Conservation (phyloP, 108 stramenopile genomes). For the Stephanodiscus triporus region DNA sequence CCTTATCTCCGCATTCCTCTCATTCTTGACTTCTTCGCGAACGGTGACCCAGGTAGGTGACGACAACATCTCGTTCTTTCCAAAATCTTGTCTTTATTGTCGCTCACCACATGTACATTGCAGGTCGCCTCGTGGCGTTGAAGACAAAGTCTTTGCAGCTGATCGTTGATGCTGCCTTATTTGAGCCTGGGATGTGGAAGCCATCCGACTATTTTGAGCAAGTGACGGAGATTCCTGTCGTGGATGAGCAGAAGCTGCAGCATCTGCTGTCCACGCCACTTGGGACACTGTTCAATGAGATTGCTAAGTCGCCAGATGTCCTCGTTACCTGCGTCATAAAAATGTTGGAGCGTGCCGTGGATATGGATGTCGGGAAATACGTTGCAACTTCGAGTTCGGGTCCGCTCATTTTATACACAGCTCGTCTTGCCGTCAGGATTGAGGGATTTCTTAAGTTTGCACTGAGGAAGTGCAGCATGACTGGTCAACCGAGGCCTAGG, state of each 20-base stretch:
- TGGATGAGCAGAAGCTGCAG: constrained; percentile 77
- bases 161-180: constrained; percentile 93
- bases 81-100: neutral
- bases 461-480: constrained; percentile 71
- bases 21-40: constrained; percentile 95
- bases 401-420: constrained; percentile 93
- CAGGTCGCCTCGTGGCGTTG: constrained; percentile 79
- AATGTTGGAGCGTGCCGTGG: constrained; percentile 91
- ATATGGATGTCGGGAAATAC: constrained; percentile 94
- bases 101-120: neutral
- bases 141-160: constrained; percentile 89
- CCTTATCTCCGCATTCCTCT: constrained; percentile 97
- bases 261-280: constrained; percentile 85
- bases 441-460: constrained; percentile 93
- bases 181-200: constrained; percentile 95
- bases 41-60: constrained; percentile 76
- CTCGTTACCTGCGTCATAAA: constrained; percentile 83
- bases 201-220: constrained; percentile 77
- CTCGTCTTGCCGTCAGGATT: constrained; percentile 94
- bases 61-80: neutral
- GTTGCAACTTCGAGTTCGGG: constrained; percentile 80
- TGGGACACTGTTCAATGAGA: constrained; percentile 95
- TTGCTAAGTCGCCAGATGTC: constrained; percentile 91
- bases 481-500: constrained; percentile 79
- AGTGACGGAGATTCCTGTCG: constrained; percentile 79